A percentile compares a stretch with the other conserved stretches of the same genome.
These are phyloP conservation scores for Colletotrichum sidae DNA, from an alignment of 2,329 filamentous ascomycete genomes.

Conservation along the genomic window DNA sequence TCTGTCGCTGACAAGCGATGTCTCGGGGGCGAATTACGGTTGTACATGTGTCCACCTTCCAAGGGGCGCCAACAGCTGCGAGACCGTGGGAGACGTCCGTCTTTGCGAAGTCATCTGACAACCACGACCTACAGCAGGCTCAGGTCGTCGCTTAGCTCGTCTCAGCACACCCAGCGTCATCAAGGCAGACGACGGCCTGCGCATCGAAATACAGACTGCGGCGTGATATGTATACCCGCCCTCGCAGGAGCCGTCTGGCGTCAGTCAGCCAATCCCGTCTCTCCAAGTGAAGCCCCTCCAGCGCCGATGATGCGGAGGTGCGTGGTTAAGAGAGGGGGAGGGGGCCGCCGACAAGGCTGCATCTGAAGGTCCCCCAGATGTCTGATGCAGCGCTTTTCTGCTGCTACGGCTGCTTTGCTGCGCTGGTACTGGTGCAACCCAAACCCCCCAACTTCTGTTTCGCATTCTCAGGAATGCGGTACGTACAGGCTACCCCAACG, in stretches of 20 bases:
- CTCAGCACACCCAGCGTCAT: conserved; percentile 18
- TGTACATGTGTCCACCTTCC: not conserved
- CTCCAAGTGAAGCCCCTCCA: conserved; percentile 33
- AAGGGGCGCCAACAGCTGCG: no score
- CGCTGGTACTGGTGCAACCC: conserved; percentile 21
- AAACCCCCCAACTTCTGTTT: conserved; percentile 19
- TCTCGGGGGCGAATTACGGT: conserved; percentile 6
- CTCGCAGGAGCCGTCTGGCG: conserved; percentile 32
- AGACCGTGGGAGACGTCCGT: no score
- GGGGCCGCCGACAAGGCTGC: conserved; percentile 35
- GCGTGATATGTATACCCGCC: conserved; percentile 37
- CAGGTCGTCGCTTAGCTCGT: conserved; percentile 15
- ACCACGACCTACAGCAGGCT: not conserved
- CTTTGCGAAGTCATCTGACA: conserved; percentile 2
- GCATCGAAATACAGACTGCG: conserved; percentile 36
- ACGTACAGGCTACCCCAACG: not conserved
- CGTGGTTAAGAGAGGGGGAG: conserved; percentile 17
- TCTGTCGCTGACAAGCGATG: conserved; percentile 13
- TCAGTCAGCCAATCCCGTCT: conserved; percentile 30
- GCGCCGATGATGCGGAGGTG: conserved; percentile 37
- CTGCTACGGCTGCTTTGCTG: conserved; percentile 1
- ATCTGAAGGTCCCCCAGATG: conserved; percentile 30
- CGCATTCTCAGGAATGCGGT: conserved; percentile 13
- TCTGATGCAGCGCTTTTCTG: conserved; percentile 17
- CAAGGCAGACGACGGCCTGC: conserved; percentile 15